These are phyloP conservation scores for Ettlia oleoabundans DNA, from an alignment of 139 green algal species.

Conservation along the genomic window DNA sequence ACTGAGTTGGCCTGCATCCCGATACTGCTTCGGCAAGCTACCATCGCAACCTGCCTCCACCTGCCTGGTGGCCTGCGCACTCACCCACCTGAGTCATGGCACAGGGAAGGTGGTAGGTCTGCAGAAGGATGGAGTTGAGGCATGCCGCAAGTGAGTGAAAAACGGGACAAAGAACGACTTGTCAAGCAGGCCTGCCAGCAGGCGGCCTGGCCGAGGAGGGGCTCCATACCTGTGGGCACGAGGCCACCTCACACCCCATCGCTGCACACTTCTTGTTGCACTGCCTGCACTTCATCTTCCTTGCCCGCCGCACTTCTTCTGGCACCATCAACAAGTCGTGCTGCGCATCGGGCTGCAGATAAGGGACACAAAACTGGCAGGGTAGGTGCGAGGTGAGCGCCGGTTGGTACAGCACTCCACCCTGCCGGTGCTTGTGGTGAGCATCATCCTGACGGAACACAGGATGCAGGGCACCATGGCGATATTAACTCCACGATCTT, in stretches of 20 bases:
- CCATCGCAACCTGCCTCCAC: not conserved
- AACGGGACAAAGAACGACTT: too few species aligned
- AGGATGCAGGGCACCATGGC: too few species aligned
- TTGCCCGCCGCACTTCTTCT: not conserved
- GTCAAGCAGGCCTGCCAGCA: too few species aligned
- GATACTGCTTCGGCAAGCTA: too few species aligned
- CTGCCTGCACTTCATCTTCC: not conserved
- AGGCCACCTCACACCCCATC: not conserved
- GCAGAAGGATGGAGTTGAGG: too few species aligned
- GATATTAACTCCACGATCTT: too few species aligned
- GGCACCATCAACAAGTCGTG: not conserved
- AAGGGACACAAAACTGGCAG: not conserved
- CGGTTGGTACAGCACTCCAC: not conserved
- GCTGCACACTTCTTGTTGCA: not conserved
- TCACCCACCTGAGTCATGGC: not conserved
- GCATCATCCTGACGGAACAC: too few species aligned
- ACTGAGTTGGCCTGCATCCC: too few species aligned
- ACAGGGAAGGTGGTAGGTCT: constrained; percentile 10
- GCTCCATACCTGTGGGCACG: too few species aligned
- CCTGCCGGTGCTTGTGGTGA: too few species aligned
- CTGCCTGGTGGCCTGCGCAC: not conserved
- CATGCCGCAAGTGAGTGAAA: too few species aligned
- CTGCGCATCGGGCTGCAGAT: constrained; percentile 4
- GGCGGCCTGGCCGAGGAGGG: too few species aligned
- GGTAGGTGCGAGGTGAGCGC: not conserved